Conservation (phyloP, 208 protist species). For the Spongospora subterranea region DNA sequence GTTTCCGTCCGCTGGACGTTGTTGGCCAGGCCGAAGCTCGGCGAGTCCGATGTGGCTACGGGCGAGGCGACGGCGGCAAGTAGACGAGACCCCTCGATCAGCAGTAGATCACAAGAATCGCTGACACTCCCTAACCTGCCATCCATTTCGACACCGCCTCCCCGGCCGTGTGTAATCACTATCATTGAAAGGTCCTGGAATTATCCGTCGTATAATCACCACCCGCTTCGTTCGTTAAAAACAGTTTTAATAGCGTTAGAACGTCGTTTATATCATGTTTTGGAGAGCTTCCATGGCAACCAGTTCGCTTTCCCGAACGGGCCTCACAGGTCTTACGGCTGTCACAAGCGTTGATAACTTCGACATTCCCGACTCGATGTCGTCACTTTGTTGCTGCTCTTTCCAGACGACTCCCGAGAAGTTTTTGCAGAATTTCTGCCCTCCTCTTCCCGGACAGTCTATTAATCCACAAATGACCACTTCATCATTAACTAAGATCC, state of each 20-base stretch:
- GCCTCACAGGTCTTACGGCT: background rate
- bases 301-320: background rate
- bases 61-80: background rate
- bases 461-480: slow-evolving; percentile 11
- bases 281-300: slow-evolving; percentile 34
- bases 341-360: slow-evolving; percentile 35
- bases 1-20: background rate
- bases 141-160: background rate
- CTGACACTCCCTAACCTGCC: background rate
- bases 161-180: too few species aligned
- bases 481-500: background rate
- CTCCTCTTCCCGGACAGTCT: slow-evolving; percentile 36
- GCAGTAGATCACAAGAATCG: background rate
- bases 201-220: too few species aligned
- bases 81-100: background rate
- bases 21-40: background rate
- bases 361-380: background rate
- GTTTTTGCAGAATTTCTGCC: slow-evolving; percentile 56
- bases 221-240: too few species aligned
- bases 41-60: background rate
- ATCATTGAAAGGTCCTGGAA: too few species aligned
- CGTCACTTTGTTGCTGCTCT: background rate
- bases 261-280: slow-evolving; percentile 49
- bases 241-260: too few species aligned
- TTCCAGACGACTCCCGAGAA: background rate